Percentiles rank a stretch among this genome's conserved stretches.
These are phyloP conservation scores for Glonium stellatum DNA, from an alignment of 495 filamentous ascomycete genomes.

Conservation along the genomic window DNA sequence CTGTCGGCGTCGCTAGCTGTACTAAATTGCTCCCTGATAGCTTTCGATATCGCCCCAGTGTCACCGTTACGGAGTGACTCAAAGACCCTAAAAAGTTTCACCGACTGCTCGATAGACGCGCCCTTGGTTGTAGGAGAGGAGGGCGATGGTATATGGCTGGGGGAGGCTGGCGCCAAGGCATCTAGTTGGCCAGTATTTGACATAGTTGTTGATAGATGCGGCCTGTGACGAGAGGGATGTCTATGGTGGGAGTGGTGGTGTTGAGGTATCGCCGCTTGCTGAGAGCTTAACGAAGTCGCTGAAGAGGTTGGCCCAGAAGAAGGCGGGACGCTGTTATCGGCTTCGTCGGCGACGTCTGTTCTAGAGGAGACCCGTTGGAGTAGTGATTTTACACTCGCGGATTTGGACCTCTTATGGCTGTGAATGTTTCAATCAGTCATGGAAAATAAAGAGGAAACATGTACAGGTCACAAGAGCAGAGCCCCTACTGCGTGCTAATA, in stretches of 20 bases:
- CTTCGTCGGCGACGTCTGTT: slow-evolving; percentile 32
- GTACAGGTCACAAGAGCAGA: not conserved
- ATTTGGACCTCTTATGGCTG: slow-evolving; percentile 36
- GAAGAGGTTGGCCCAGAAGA: slow-evolving; percentile 10
- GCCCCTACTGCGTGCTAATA: slow-evolving; percentile 1
- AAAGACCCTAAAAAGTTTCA: slow-evolving; percentile 87
- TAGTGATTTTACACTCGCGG: slow-evolving; percentile 33
- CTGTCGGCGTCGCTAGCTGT: slow-evolving; percentile 43
- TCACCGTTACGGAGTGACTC: slow-evolving; percentile 87
- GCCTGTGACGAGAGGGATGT: slow-evolving; percentile 25
- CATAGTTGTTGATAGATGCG: slow-evolving; percentile 40
- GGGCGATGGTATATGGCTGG: slow-evolving; percentile 15
- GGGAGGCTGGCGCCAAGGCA: slow-evolving; percentile 14
- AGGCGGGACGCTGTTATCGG: not conserved
- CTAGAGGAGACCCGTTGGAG: slow-evolving; percentile 32
- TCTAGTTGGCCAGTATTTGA: slow-evolving; percentile 22
- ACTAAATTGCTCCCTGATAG: slow-evolving; percentile 58
- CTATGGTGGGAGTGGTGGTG: slow-evolving; percentile 8
- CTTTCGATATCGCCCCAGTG: slow-evolving; percentile 80
- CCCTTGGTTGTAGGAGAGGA: slow-evolving; percentile 35
- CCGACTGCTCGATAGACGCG: slow-evolving; percentile 81
- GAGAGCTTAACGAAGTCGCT: slow-evolving; percentile 22
- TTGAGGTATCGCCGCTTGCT: slow-evolving; percentile 4
- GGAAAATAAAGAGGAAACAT: not conserved
- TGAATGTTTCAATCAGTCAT: slow-evolving; percentile 1